Base-by-base conservation (phyloP, 2,329 filamentous ascomycete species). In the Tolypocladium sp. region DNA sequence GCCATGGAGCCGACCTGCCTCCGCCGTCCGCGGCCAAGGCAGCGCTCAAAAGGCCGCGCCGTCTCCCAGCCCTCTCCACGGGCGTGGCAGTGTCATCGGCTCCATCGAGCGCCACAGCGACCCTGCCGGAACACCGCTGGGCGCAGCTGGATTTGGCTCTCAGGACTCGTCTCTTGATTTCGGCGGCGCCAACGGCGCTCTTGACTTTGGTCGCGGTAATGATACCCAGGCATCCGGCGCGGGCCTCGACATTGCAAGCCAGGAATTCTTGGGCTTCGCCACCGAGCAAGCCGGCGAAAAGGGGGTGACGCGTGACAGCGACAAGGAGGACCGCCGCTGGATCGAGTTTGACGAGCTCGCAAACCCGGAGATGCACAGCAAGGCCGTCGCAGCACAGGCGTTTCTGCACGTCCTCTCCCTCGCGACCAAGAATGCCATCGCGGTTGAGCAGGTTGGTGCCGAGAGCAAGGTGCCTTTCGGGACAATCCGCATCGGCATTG, bases 401-500 rank as follows among this genome's bases (percentile, higher is more conserved):
- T 88, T 91, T 68, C 84, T 89, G 74, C 89, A 94, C 69, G 79
- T 90, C 2, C 80, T 95, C 17, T 79, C 82, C 13, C 79, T 94
- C 51, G 86, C 84, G 7, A 91, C 85, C 2, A 90, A 86, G 72
- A 80, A 80, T 2, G 71, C 82, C 58, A 74, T 93, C 52, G 69
- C 74, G 22, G 84, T 92, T 6, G 73, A 81, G 62, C 91, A 96
- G 72, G 75, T 80, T 3, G 71, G 71, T 35, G 68, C 70, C 30
- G 63, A 66, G 7, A 59, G 71, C 8, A 65, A 68, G 9, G 57
- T 70, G 56, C 72, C 77, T 2, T 83, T 81, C 64, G 81, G 80
- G 1, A 64, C 64, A 0, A 82, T 84, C 61, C 74, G 70, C 57
- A 64, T 83, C 33, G 80, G 79, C 3, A 61, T 79, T 20, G 64